A percentile compares a stretch with the other conserved stretches of the same genome.
Conservation (phyloP, 768 basidiomycete genomes). For the Termitomyces sp. region DNA sequence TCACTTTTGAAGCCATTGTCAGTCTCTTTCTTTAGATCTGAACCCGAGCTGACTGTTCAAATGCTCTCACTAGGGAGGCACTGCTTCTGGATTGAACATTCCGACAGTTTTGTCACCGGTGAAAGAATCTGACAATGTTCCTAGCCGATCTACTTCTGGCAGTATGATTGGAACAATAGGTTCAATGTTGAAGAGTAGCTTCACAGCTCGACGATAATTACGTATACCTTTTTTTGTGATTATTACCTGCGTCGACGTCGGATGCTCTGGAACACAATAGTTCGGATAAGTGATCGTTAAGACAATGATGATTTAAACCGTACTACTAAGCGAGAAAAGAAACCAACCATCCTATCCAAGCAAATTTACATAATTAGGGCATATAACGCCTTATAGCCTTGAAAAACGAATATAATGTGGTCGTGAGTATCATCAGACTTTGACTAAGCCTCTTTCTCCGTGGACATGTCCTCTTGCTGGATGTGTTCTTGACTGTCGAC, state of each 20-base stretch:
- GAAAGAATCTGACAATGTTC: slow-evolving; percentile 52
- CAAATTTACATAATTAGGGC: not conserved
- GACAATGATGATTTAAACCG: not conserved
- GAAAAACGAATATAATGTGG: not conserved
- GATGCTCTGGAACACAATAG: not conserved
- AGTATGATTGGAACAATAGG: slow-evolving; percentile 26
- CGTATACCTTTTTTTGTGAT: not conserved
- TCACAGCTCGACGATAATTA: slow-evolving; percentile 14
- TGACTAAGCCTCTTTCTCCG: not conserved
- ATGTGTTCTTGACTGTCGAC: slow-evolving; percentile 13
- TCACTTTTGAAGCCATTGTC: slow-evolving; percentile 42
- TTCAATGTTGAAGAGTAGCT: slow-evolving; percentile 23
- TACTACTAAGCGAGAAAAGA: not conserved
- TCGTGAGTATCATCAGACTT: not conserved
- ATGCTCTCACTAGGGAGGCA: slow-evolving; percentile 30
- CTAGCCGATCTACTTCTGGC: slow-evolving; percentile 40
- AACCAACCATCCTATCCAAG: not conserved
- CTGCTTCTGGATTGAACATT: slow-evolving; percentile 48
- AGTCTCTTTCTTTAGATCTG: slow-evolving; percentile 6
- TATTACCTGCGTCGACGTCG: not conserved
- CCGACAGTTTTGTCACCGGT: slow-evolving; percentile 69
- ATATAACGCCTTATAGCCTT: not conserved
- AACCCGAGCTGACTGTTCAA: slow-evolving; percentile 1
- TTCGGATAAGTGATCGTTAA: not conserved
- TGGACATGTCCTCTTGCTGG: not conserved